These are phyloP conservation scores for Xylaria hypoxylon DNA, from an alignment of 2,329 filamentous ascomycete species.

Conservation along the genomic window DNA sequence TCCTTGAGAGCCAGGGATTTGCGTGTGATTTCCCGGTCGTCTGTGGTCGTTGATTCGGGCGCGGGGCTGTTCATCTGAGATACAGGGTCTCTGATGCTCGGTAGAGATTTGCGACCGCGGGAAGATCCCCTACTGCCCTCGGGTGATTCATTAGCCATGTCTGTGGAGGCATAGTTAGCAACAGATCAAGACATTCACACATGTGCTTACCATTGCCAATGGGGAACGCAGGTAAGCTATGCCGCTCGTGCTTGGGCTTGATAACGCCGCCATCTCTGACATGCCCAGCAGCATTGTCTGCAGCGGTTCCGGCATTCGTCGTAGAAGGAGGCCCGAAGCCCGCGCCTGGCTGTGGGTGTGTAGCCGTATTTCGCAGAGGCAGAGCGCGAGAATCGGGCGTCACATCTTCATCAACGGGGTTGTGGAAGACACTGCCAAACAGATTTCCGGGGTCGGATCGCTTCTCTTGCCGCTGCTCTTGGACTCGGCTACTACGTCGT, in stretches of 20 bases:
- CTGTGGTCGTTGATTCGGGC: constrained; percentile 31
- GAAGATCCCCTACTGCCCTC: constrained; percentile 47
- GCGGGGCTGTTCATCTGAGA: constrained; percentile 43
- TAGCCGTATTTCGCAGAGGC: constrained; percentile 40
- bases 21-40: constrained; percentile 58
- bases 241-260: constrained; percentile 49
- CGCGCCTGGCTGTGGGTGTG: constrained; percentile 32
- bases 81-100: constrained; percentile 45
- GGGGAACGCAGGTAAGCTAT: constrained; percentile 48
- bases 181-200: constrained; percentile 2
- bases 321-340: constrained; percentile 38
- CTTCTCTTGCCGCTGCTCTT: constrained; percentile 48
- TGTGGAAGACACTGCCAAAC: constrained; percentile 51
- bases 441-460: constrained; percentile 50
- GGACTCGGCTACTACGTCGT: constrained; percentile 45
- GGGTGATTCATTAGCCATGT: constrained; percentile 37
- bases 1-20: constrained; percentile 60
- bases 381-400: constrained; percentile 42
- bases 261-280: constrained; percentile 42
- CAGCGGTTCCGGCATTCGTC: constrained; percentile 24
- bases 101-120: constrained; percentile 48
- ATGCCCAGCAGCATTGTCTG: constrained; percentile 24
- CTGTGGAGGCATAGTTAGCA: constrained; percentile 40
- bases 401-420: constrained; percentile 48
- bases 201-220: constrained; percentile 40